These are phyloP conservation scores for Pisolithus albus DNA, from an alignment of 768 basidiomycete genomes.

Conservation along the genomic window DNA sequence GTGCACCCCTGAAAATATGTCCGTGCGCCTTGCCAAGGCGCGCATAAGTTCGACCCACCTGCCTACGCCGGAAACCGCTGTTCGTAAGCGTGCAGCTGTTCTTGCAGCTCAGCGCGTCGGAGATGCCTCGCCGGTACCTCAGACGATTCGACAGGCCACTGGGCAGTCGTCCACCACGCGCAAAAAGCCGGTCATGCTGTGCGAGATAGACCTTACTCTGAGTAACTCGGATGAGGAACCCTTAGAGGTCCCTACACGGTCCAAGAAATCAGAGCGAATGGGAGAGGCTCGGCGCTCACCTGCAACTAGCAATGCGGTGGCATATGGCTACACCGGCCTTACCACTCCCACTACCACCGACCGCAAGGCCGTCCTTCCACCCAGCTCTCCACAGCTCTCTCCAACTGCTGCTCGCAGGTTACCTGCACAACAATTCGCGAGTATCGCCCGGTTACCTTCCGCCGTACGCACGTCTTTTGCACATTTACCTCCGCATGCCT, in stretches of 20 bases:
- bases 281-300: not conserved
- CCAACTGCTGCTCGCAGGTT: not conserved
- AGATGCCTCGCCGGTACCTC: not conserved
- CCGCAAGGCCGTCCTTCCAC: constrained; percentile 2
- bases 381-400: not conserved
- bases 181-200: not conserved
- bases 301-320: constrained; percentile 1
- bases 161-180: not conserved
- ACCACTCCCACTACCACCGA: constrained; percentile 13
- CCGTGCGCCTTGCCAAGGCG: not conserved
- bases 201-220: constrained; percentile 3
- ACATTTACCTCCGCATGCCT: no score
- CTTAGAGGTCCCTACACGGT: not conserved
- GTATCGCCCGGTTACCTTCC: no score
- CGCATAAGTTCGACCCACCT: constrained; percentile 2
- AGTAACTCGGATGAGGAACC: not conserved
- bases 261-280: not conserved
- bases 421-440: no score
- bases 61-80: constrained; percentile 18
- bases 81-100: constrained; percentile 10
- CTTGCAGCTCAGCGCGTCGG: not conserved
- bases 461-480: no score
- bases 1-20: not conserved
- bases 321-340: not conserved
- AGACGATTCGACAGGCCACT: not conserved